These are phyloP conservation scores for Talaromyces sp. DNA, from an alignment of 2,329 filamentous ascomycete genomes.

Conservation along the genomic window DNA sequence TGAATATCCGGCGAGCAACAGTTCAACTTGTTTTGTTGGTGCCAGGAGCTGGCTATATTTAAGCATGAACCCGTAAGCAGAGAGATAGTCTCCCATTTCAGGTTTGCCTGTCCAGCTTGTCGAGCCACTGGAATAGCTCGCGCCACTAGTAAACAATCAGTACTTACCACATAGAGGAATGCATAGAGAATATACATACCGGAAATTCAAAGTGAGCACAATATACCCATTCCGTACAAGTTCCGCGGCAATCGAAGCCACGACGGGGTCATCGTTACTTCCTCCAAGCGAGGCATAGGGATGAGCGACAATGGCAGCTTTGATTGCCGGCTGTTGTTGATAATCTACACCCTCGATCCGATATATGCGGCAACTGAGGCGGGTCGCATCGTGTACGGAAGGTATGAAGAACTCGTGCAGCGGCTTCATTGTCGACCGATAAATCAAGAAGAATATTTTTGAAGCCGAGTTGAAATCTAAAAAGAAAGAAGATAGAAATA, in stretches of 20 bases:
- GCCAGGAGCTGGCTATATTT: constrained; percentile 54
- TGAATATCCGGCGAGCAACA: constrained; percentile 73
- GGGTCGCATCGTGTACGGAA: constrained; percentile 71
- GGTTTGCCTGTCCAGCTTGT: constrained; percentile 84
- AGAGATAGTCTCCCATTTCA: constrained; percentile 76
- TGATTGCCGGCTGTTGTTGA: constrained; percentile 28
- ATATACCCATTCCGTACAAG: constrained; percentile 67
- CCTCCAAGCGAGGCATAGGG: constrained; percentile 88
- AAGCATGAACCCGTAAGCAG: constrained; percentile 72
- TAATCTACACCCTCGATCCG: constrained; percentile 49
- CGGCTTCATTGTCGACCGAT: constrained; percentile 17
- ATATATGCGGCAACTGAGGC: constrained; percentile 78
- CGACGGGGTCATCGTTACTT: constrained; percentile 73
- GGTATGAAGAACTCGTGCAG: constrained; percentile 67
- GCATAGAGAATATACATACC: constrained; percentile 47
- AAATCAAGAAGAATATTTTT: neutral
- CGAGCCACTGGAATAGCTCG: constrained; percentile 64
- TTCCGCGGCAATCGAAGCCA: constrained; percentile 59
- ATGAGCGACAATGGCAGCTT: constrained; percentile 70
- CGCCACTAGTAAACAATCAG: constrained; percentile 56
- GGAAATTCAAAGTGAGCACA: constrained; percentile 87
- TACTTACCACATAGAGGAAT: neutral
- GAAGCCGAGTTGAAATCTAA: neutral
- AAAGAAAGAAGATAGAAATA: neutral
- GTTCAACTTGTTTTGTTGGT: constrained; percentile 8